phyloP scores from a whole-genome alignment of 108 stramenopile genomes.

The Nitzschia sp. region DNA sequence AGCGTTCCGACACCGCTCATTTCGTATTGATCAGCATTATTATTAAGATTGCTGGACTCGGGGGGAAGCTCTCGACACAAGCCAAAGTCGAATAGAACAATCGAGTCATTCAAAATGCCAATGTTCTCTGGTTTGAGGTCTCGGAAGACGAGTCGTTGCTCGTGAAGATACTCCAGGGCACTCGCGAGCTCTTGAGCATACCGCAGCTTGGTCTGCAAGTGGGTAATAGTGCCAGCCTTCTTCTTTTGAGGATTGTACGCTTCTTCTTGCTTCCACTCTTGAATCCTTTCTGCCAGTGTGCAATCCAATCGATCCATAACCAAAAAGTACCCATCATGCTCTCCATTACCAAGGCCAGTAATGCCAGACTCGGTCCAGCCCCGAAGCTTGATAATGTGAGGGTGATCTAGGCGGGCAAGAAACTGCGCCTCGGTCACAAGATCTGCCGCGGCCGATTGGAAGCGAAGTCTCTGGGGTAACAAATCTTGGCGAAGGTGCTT shows the following conservation, averaged over 20 bases:
- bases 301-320: constrained; percentile 50
- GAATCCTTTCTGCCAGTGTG: constrained; percentile 44
- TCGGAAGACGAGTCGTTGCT: constrained; percentile 24
- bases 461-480: constrained; percentile 1
- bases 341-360: constrained; percentile 19
- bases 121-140: constrained; percentile 42
- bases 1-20: constrained; percentile 34
- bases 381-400: constrained; percentile 70
- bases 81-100: constrained; percentile 42
- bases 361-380: constrained; percentile 52
- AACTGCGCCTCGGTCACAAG: constrained; percentile 70
- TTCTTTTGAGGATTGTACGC: neutral
- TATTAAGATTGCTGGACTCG: neutral
- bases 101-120: constrained; percentile 26
- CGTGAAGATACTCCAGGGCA: constrained; percentile 38
- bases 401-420: constrained; percentile 59
- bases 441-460: constrained; percentile 53
- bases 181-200: constrained; percentile 29
- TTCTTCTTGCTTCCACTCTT: constrained; percentile 46
- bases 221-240: too few relatives aligned
- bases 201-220: neutral
- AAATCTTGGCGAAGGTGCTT: constrained; percentile 51
- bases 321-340: constrained; percentile 54
- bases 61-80: constrained; percentile 26
- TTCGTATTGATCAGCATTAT: constrained; percentile 16